These are phyloP conservation scores for Colletotrichum scovillei DNA, from an alignment of 2,329 filamentous ascomycete species.

Conservation along the genomic window DNA sequence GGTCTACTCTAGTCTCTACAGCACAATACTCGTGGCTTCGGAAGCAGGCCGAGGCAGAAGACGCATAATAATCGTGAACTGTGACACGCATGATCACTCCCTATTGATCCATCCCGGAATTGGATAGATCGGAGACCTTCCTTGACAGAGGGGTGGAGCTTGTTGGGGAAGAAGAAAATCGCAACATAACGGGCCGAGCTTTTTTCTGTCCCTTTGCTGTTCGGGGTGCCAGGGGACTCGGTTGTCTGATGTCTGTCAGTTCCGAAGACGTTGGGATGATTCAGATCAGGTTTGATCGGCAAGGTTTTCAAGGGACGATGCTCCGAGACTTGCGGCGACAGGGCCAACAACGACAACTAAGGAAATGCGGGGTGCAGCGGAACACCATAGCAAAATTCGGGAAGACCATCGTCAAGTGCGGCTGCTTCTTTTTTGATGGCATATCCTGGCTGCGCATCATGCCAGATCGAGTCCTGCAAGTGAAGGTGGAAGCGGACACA, in stretches of 20 bases:
- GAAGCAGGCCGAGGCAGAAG: not conserved
- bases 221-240: conserved; percentile 18
- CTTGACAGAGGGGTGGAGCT: not conserved
- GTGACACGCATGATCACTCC: not conserved
- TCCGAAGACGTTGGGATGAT: conserved; percentile 33
- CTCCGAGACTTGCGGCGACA: conserved; percentile 13
- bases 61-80: not conserved
- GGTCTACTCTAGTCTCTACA: not conserved
- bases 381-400: not conserved
- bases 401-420: not conserved
- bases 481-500: conserved; percentile 4
- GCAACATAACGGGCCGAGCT: conserved; percentile 10
- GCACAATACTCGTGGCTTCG: not conserved
- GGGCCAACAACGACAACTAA: conserved; percentile 6
- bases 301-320: conserved; percentile 14
- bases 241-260: conserved; percentile 33
- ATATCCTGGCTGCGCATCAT: conserved; percentile 28
- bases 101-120: not conserved
- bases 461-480: conserved; percentile 33
- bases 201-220: not conserved
- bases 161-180: conserved; percentile 3
- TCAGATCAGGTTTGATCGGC: conserved; percentile 35
- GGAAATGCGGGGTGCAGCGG: conserved; percentile 28
- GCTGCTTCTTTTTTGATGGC: not conserved
- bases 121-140: not conserved